Evolutionary conservation across 2,329 filamentous ascomycete genomes (phyloP), one percentile per base, ranked within the genome.

Genomic region (Trichoderma guizhouense): DNA sequence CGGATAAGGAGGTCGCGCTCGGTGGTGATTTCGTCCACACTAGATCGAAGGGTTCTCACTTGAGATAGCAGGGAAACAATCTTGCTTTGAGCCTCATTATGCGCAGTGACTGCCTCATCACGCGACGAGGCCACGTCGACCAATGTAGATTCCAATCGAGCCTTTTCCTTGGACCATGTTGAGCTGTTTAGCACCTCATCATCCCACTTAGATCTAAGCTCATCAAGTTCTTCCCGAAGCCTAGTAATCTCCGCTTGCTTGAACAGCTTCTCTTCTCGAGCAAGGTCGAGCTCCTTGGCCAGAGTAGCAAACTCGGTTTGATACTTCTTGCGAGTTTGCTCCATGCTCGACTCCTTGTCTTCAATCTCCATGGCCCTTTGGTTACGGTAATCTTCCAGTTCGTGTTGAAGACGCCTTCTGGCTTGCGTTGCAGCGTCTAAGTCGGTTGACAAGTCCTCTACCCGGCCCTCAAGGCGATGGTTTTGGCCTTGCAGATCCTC

Each of bases 91-190:
- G 95, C 95, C 76, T 98, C 95, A 78, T 96, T 97, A 81, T 99
- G 96, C 0, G 96, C 95, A 76, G 90, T 91, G 65, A 94, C 92
- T 11, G 96, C 95, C 81, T 99, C 96, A 75, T 99, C 95, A 3
- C 95, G 91, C n/a, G 94, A 97, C 63, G 93, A 91, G 12, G 93
- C 92, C 36, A 98, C 89, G 79, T 98, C 94, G 65, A 95, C 91
- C 69, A 99, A 86, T 6, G 94, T 97, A 73, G 94, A 90, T 80
- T 98, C 95, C 53, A 99, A 87, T 18, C 95, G 91, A 18, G 94
- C 89, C 85, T 98, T 98, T 83, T 99, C 95, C 84, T 99, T 99
- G 14, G 95, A 95, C 95, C 96, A 98, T 0, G 95, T 97, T 18
- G 94, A 97, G 82, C 94, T 97, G 83, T 98, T 98, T 76, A 98